These are phyloP conservation scores for Boechera stricta DNA, from an alignment of 345 rosid species.

Conservation along the genomic window DNA sequence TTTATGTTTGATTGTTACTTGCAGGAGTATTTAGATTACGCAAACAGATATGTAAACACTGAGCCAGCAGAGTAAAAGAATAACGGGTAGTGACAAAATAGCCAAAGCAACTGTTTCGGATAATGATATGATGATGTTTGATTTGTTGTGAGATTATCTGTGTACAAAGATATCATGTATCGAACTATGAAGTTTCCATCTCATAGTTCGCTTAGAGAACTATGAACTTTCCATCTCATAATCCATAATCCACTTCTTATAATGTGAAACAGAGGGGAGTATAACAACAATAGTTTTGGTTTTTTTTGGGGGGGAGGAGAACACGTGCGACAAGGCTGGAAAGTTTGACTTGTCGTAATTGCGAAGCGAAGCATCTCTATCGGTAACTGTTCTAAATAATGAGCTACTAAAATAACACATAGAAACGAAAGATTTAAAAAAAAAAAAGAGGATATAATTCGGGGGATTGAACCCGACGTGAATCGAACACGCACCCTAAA, in stretches of 20 bases:
- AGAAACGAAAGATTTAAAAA: neutral
- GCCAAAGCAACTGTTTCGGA: constrained; percentile 14
- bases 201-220: too few species aligned
- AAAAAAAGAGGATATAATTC: neutral
- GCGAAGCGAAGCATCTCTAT: constrained; percentile 2
- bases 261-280: too few species aligned
- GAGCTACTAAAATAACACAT: neutral
- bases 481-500: constrained; percentile 80
- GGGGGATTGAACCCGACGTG: constrained; percentile 69
- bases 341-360: constrained; percentile 15
- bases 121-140: constrained; percentile 9
- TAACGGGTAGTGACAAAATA: neutral
- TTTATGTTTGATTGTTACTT: constrained; percentile 33
- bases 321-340: constrained; percentile 26
- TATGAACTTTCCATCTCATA: too few species aligned
- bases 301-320: neutral
- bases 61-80: constrained; percentile 39
- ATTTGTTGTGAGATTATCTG: constrained; percentile 3
- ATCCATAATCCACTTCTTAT: too few species aligned
- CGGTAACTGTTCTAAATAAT: neutral
- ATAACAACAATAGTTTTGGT: neutral
- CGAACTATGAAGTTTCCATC: neutral
- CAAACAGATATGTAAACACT: constrained; percentile 51
- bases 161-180: constrained; percentile 19
- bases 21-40: constrained; percentile 77